Evolutionary conservation across 257 asterid genomes (phyloP).

Genomic region (Solanum gracilifrons): DNA sequence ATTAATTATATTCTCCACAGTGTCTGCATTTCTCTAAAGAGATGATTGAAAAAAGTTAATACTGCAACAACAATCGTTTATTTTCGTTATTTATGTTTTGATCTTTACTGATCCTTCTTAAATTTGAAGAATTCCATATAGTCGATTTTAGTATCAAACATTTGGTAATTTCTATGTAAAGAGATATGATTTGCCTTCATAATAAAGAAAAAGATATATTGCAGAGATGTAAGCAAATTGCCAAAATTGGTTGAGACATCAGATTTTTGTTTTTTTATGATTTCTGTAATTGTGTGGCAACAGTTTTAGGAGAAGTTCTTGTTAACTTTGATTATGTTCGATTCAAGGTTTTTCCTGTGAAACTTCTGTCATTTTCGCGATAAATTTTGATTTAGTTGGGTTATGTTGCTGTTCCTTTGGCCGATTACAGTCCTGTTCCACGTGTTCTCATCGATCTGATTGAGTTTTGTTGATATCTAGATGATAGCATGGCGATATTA

Average conservation of each 20-base stretch:
- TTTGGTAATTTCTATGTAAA: not conserved
- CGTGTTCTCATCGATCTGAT: not conserved
- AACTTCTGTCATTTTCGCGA: not conserved
- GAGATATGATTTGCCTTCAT: not conserved
- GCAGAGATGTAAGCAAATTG: not conserved
- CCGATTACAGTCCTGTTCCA: not conserved
- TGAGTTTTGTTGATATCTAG: constrained; percentile 26
- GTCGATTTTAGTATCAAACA: not conserved
- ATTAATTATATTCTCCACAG: not conserved
- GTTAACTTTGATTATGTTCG: not conserved
- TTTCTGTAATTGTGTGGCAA: not conserved
- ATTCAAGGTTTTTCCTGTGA: not conserved
- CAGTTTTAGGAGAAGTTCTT: not conserved
- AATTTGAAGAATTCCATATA: not conserved
- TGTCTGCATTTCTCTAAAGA: not conserved
- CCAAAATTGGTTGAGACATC: not conserved
- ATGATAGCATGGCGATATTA: constrained; percentile 84
- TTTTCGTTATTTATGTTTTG: not conserved
- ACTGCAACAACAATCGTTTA: not conserved
- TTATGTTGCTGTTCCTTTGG: not conserved
- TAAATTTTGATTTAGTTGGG: not conserved
- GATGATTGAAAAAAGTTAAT: not conserved
- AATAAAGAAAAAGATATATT: not conserved
- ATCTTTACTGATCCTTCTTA: not conserved
- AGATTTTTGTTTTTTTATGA: not conserved